These are phyloP conservation scores for Hygrocybe punicea DNA, from an alignment of 768 basidiomycete genomes.

Conservation along the genomic window DNA sequence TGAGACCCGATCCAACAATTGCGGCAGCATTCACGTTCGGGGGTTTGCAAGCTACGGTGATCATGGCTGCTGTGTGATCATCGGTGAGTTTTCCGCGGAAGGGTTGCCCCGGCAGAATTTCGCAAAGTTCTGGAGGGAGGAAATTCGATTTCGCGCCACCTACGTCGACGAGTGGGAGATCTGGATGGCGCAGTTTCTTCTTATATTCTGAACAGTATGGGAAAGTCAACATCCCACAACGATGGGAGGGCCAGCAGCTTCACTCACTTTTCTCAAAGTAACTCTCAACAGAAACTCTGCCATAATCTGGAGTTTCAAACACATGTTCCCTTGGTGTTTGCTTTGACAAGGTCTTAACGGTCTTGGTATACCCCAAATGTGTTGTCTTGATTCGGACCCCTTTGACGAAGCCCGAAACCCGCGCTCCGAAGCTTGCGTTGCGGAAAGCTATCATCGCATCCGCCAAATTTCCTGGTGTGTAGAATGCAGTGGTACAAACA, in stretches of 20 bases:
- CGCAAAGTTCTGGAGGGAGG: conserved; percentile 72
- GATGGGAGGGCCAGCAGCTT: conserved; percentile 35
- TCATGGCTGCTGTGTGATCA: conserved; percentile 71
- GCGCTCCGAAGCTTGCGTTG: conserved; percentile 55
- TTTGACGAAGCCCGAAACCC: conserved; percentile 57
- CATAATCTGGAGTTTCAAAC: conserved; percentile 59
- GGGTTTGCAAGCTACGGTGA: conserved; percentile 62
- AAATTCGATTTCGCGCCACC: conserved; percentile 46
- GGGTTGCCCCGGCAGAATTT: conserved; percentile 63
- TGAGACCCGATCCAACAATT: conserved; percentile 62
- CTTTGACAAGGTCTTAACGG: conserved; percentile 54
- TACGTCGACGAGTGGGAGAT: conserved; percentile 59
- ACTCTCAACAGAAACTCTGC: conserved; percentile 54
- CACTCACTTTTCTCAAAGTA: conserved; percentile 69
- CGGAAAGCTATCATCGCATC: conserved; percentile 55
- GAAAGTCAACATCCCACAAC: conserved; percentile 1
- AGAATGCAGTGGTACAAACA: conserved; percentile 60
- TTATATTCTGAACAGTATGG: conserved; percentile 59
- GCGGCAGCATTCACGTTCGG: conserved; percentile 64
- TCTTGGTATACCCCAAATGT: conserved; percentile 75
- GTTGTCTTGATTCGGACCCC: conserved; percentile 62
- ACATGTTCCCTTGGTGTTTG: conserved; percentile 45
- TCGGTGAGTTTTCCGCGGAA: conserved; percentile 68
- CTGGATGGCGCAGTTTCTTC: conserved; percentile 46
- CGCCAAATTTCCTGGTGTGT: conserved; percentile 61